A percentile compares a stretch with the other conserved stretches of the same genome.
phyloP scores from a whole-genome alignment of 2,329 filamentous ascomycete species.

The Fusarium haematococcum region DNA sequence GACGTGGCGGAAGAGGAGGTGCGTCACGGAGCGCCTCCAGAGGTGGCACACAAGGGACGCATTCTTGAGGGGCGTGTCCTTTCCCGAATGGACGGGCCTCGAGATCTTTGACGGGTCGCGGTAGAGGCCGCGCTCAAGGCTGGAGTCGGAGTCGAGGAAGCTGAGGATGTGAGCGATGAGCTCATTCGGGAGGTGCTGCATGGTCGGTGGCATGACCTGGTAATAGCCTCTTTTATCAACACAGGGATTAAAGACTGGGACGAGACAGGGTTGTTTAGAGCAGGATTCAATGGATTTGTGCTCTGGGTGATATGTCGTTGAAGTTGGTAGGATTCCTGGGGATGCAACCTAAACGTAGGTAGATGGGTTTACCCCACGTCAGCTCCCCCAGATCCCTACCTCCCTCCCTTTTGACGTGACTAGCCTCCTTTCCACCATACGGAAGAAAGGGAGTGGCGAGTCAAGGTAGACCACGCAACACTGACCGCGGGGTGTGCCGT shows the following conservation, averaged over 20 bases:
- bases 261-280: not conserved
- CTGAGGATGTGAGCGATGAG: constrained; percentile 68
- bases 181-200: constrained; percentile 68
- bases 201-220: not conserved
- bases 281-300: not conserved
- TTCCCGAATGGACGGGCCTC: constrained; percentile 28
- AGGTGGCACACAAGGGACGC: constrained; percentile 64
- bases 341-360: not conserved
- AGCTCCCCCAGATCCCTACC: not conserved
- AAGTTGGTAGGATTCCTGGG: not conserved
- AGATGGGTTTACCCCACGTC: not conserved
- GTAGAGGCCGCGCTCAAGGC: constrained; percentile 61
- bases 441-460: not conserved
- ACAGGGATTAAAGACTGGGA: not conserved
- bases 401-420: not conserved
- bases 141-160: constrained; percentile 63
- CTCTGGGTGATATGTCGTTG: not conserved
- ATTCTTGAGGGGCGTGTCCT: constrained; percentile 63
- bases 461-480: not conserved
- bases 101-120: constrained; percentile 59
- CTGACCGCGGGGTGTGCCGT: not conserved
- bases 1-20: constrained; percentile 68
- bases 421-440: not conserved
- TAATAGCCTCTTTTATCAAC: not conserved
- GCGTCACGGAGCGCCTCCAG: constrained; percentile 65